Base-by-base conservation (phyloP, 2,329 filamentous ascomycete genomes). In the Monosporascus sp. region DNA sequence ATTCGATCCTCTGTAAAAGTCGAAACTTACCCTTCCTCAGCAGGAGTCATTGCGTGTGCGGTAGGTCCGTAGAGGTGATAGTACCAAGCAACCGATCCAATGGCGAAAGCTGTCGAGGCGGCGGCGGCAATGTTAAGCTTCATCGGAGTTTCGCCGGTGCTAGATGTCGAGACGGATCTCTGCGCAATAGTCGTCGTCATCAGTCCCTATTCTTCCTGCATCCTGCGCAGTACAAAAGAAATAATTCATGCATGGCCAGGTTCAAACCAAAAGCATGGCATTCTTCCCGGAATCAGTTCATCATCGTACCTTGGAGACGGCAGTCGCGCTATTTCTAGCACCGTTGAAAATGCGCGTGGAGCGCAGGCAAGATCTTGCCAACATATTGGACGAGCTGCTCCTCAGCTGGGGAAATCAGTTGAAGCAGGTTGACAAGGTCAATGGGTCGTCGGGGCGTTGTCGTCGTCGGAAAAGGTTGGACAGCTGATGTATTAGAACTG, bases 41-140 rank as follows among this genome's bases (percentile, higher is more conserved):
- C 88, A 60, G 91, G 91, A 66, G 93, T 92, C 86, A 88, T 88
- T 66, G 94, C 94, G 74, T 91, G 84, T 59, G 89, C 88, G 67
- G 88, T 86, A 67, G 89, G 85, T 69, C 92, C 94, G 76, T 96
- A 97, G 66, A 96, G 86, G 77, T 96, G 91, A 75, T 93, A 96
- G 80, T 97, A 97, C 91, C 92, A 97, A 66, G 90, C 92, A 68
- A 93, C 86, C 63, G 93, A 93, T 67, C 91, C 92, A 74, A 90
- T 79, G 67, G 93, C 91, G 70, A 91, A 82, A 66, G 88, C 85
- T 65, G 91, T 96, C 65, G 94, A 92, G 70, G 89, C 89, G 68
- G 85, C 84, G 70, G 90, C 91, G 71, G 92, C 88, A 67, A 92
- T 80, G 76, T 93, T 97, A 74, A 94, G 81, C 76, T 87, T 86